Evolutionary conservation across 805 yeast species (phyloP), one percentile per base, ranked within the genome.

Genomic region (Blastobotrys parvus): DNA sequence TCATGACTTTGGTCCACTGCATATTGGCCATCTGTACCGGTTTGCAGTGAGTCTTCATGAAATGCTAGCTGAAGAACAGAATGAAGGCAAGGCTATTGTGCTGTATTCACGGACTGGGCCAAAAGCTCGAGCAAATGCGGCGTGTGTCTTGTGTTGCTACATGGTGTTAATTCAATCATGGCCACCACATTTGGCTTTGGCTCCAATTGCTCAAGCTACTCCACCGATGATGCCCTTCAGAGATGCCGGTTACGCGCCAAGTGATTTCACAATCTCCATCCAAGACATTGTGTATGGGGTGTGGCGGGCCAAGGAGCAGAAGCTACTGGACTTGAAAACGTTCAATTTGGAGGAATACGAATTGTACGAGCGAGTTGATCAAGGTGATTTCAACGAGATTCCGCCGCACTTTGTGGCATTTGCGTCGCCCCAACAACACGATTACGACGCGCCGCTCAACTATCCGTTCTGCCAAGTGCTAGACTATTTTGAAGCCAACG

Each of bases 141-240:
- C 97, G 3, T 88, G 97, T 62, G 69, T 92, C 49, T 69, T 92
- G 41, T 86, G 95, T 51, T 87, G 97, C 57, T 92, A 92, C 64
- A 88, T 92, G 97, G 68, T 92, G 1, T 65, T 92, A 43, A 90
- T 92, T 15, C 98, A 92, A 60, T 81, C 87, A 11, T 92, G 98
- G 98, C 87, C 97, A 1, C 98, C 98, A 0, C 98, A 92, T 63
- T 92, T 92, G 62, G 98, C 89, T 0, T 65, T 92, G 50, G 97
- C 94, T 47, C 98, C 98, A 0, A 75, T 92, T 42, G 78, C 92
- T 1, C 97, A 92, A 62, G 77, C 80, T 4, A 88, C 83, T 39
- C 95, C 95, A 2, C 97, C 97, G 4, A 81, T 90, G 51, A 89
- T 84, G 82, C 83, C 89, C 1, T 92, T 89, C 65, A 72, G 98